Evolutionary conservation across 192 early-diverging fungal genomes (phyloP).

Genomic region (Mortierella antarctica): DNA sequence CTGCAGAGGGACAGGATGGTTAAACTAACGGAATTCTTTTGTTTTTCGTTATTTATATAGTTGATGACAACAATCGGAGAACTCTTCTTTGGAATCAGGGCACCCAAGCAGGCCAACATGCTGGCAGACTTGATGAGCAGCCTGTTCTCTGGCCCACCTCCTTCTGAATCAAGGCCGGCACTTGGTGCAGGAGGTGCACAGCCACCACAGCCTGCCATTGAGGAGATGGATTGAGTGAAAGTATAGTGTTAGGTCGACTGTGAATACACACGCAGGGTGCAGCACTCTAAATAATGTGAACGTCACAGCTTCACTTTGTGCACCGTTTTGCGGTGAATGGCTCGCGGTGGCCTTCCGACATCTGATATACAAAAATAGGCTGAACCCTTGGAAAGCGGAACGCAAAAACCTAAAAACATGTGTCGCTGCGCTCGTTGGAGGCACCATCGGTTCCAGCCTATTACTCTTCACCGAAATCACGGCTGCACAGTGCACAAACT

Average conservation of each 20-base stretch:
- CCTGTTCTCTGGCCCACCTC: constrained; percentile 57
- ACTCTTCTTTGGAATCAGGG: constrained; percentile 59
- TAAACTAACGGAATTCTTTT: not conserved
- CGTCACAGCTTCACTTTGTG: too few relatives aligned
- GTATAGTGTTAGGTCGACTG: too few relatives aligned
- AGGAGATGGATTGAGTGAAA: constrained; percentile 39
- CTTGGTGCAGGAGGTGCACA: constrained; percentile 20
- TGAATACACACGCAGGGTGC: not conserved
- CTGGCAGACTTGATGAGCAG: constrained; percentile 64
- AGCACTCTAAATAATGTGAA: not conserved
- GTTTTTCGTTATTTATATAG: constrained; percentile 18
- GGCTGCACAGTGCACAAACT: too few relatives aligned
- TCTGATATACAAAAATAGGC: too few relatives aligned
- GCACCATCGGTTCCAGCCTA: too few relatives aligned
- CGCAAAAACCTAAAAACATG: too few relatives aligned
- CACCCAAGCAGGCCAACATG: constrained; percentile 61
- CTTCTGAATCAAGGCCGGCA: constrained; percentile 32
- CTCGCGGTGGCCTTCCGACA: too few relatives aligned
- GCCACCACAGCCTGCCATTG: constrained; percentile 39
- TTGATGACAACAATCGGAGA: constrained; percentile 60
- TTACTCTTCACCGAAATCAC: too few relatives aligned
- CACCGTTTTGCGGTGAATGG: too few relatives aligned
- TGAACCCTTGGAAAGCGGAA: too few relatives aligned
- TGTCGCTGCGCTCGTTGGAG: too few relatives aligned
- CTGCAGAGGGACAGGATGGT: constrained; percentile 11